phyloP scores from a whole-genome alignment of 163 green algal genomes.

The Smithsoniella earleae region DNA sequence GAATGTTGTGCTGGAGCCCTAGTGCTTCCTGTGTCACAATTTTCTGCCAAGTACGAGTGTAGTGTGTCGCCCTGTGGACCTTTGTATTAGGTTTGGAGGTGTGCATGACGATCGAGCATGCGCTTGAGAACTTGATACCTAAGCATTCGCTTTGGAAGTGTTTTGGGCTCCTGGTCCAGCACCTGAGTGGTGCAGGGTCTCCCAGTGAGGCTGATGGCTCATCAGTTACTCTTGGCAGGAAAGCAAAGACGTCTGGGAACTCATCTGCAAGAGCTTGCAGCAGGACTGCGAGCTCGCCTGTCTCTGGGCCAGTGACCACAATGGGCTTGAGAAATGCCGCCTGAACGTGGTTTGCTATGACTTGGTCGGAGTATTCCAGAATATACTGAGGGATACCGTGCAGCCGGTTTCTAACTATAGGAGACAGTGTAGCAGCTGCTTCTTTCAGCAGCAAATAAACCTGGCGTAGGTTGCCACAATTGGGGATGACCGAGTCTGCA shows the following conservation, averaged over 20 bases:
- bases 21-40: too few relatives aligned
- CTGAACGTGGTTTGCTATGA: conserved; percentile 60
- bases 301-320: conserved; percentile 48
- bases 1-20: too few relatives aligned
- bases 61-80: neutral
- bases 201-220: conserved; percentile 39
- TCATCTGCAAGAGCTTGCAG: conserved; percentile 54
- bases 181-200: conserved; percentile 31
- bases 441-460: conserved; percentile 47
- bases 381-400: conserved; percentile 62
- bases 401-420: conserved; percentile 64
- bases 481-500: conserved; percentile 32
- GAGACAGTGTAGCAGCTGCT: conserved; percentile 52
- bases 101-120: neutral
- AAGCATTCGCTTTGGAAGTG: neutral
- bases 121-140: neutral
- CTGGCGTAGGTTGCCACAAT: neutral
- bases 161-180: conserved; percentile 11
- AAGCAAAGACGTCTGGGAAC: conserved; percentile 67
- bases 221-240: conserved; percentile 35
- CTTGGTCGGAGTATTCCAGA: conserved; percentile 72
- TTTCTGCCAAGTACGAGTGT: neutral
- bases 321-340: conserved; percentile 69
- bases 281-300: conserved; percentile 40
- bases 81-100: neutral